These are phyloP conservation scores for Xylaria flabelliformis DNA, from an alignment of 495 filamentous ascomycete species.

Conservation along the genomic window DNA sequence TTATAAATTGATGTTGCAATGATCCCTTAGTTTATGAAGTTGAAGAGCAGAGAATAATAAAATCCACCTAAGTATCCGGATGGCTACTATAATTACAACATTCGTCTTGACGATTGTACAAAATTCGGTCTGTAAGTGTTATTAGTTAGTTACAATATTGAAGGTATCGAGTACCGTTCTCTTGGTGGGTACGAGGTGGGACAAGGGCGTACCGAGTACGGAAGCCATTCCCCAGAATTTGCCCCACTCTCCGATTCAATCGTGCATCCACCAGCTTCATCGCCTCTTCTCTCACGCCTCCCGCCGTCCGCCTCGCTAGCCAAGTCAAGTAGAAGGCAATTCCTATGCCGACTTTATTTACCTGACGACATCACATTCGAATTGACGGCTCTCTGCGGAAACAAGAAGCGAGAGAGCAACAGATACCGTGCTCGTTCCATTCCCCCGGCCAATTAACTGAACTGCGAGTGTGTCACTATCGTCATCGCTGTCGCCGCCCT, in stretches of 20 bases:
- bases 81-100: too few species aligned
- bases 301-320: not conserved
- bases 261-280: not conserved
- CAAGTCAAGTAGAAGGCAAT: not conserved
- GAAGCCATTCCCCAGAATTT: not conserved
- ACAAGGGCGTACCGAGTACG: slow-evolving; percentile 13
- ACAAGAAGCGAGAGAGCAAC: not conserved
- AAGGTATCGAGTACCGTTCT: not conserved
- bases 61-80: too few species aligned
- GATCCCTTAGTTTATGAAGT: too few species aligned
- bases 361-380: not conserved
- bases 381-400: not conserved
- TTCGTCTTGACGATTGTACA: too few species aligned
- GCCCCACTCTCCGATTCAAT: slow-evolving; percentile 18
- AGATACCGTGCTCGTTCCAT: not conserved
- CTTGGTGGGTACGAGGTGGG: not conserved
- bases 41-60: too few species aligned
- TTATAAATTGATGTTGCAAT: not conserved
- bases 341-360: not conserved
- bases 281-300: not conserved
- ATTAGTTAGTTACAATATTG: not conserved
- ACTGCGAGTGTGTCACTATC: not conserved
- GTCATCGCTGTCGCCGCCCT: not conserved
- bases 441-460: slow-evolving; percentile 12
- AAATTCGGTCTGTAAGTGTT: not conserved